phyloP scores from a whole-genome alignment of 108 stramenopile genomes.

The Nitzschia inconspicua region DNA sequence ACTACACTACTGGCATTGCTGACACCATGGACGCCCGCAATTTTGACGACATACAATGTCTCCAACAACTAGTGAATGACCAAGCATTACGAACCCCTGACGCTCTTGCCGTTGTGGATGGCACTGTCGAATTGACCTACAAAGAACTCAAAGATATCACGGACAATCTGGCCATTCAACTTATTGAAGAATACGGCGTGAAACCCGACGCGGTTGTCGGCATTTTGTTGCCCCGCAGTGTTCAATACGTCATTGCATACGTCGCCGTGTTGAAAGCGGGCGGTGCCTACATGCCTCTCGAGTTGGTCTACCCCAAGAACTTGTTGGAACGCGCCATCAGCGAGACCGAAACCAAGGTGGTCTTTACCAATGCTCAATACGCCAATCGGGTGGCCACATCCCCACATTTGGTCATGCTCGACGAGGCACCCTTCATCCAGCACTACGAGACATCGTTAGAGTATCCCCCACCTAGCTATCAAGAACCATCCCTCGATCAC shows the following conservation, averaged over 20 bases:
- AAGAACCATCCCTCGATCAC: slow-evolving; percentile 36
- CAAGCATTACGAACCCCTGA: slow-evolving; percentile 21
- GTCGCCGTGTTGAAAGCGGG: slow-evolving; percentile 65
- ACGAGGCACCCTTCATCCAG: background rate
- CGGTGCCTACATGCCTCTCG: slow-evolving; percentile 68
- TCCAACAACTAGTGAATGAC: slow-evolving; percentile 24
- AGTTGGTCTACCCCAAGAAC: slow-evolving; percentile 67
- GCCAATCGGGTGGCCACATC: slow-evolving; percentile 26
- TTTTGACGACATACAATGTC: slow-evolving; percentile 13
- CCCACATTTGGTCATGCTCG: slow-evolving; percentile 12
- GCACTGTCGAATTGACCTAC: slow-evolving; percentile 19
- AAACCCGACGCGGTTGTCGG: slow-evolving; percentile 36
- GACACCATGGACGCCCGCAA: too few relatives aligned
- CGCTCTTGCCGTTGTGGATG: slow-evolving; percentile 27
- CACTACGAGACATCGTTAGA: background rate
- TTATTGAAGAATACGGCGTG: slow-evolving; percentile 19
- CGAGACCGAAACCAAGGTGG: slow-evolving; percentile 43
- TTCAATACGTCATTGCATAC: slow-evolving; percentile 57
- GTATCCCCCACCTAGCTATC: slow-evolving; percentile 23
- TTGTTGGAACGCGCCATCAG: slow-evolving; percentile 54
- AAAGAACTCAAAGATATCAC: slow-evolving; percentile 20
- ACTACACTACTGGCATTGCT: too few relatives aligned
- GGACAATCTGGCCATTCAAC: slow-evolving; percentile 11
- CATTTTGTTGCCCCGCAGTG: slow-evolving; percentile 62
- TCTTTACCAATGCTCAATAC: slow-evolving; percentile 27